These are phyloP conservation scores for Puccinia triticina DNA, from an alignment of 1,284 basidiomycete genomes.

Conservation along the genomic window DNA sequence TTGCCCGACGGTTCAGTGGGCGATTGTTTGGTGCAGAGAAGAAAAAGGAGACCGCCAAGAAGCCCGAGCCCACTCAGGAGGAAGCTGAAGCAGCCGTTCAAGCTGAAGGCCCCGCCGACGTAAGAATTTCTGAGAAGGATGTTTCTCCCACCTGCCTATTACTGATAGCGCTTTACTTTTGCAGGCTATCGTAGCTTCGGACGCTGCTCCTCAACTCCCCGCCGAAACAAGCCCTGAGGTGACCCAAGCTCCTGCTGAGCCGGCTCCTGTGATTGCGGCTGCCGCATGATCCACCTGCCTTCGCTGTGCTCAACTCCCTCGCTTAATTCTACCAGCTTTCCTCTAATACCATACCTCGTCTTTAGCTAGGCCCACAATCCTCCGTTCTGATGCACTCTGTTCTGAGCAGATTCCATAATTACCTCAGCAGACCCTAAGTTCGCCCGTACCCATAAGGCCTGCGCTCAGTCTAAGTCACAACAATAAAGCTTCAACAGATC, in stretches of 20 bases:
- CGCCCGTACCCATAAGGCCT: background rate
- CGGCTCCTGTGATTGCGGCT: conserved; percentile 44
- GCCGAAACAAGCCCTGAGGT: conserved; percentile 27
- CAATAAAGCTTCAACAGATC: background rate
- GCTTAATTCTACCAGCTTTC: no score
- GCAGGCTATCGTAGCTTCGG: background rate
- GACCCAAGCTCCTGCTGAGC: background rate
- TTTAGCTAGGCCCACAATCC: background rate
- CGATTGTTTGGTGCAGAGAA: conserved; percentile 40
- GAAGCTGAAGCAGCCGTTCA: conserved; percentile 16
- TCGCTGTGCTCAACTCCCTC: background rate
- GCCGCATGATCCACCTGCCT: conserved; percentile 9
- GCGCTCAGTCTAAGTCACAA: no score
- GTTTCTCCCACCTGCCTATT: background rate
- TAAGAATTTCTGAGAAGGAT: no score
- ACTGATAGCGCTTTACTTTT: background rate
- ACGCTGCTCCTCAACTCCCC: conserved; percentile 30
- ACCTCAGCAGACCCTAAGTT: no score
- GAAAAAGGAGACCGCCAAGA: conserved; percentile 44
- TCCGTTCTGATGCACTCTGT: background rate
- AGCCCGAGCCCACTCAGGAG: conserved; percentile 40
- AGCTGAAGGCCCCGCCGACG: background rate
- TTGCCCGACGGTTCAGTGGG: conserved; percentile 49
- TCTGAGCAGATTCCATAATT: no score
- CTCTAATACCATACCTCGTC: conserved; percentile 5